These are phyloP conservation scores for Wickerhamomyces sydowiorum DNA, from an alignment of 805 yeast genomes.

Conservation along the genomic window DNA sequence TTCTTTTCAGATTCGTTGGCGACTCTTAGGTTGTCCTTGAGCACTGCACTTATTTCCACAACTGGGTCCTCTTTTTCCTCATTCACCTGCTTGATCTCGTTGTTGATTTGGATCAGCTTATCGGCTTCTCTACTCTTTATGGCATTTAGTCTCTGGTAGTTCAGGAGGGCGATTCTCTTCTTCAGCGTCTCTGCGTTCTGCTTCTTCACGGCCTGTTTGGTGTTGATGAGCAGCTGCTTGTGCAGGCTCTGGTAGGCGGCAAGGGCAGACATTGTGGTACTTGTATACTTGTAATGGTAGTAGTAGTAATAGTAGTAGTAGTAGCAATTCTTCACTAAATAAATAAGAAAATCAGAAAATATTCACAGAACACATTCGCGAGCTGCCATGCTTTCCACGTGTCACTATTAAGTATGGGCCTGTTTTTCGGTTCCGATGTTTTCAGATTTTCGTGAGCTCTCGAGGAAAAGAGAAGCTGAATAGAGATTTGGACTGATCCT, in stretches of 20 bases:
- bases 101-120: slow-evolving; percentile 15
- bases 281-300: not conserved
- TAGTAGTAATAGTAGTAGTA: too few relatives aligned
- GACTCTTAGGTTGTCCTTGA: slow-evolving; percentile 10
- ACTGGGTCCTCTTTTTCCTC: slow-evolving; percentile 13
- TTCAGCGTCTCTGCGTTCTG: slow-evolving; percentile 20
- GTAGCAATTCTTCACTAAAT: too few relatives aligned
- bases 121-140: slow-evolving; percentile 15
- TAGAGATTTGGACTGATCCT: too few relatives aligned
- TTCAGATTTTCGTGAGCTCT: not conserved
- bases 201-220: slow-evolving; percentile 17
- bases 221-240: slow-evolving; percentile 17
- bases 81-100: slow-evolving; percentile 12
- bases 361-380: not conserved
- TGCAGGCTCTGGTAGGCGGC: slow-evolving; percentile 15
- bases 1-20: slow-evolving; percentile 15
- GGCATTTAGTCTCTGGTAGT: slow-evolving; percentile 22
- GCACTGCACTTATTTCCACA: slow-evolving; percentile 8
- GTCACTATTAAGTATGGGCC: not conserved
- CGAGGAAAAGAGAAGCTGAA: not conserved
- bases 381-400: not conserved
- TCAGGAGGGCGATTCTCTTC: slow-evolving; percentile 19
- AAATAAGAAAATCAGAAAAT: not conserved
- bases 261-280: slow-evolving; percentile 5
- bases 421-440: not conserved